Base-by-base conservation (phyloP, 106 monocot genomes). In the Agapanthus africanus region DNA sequence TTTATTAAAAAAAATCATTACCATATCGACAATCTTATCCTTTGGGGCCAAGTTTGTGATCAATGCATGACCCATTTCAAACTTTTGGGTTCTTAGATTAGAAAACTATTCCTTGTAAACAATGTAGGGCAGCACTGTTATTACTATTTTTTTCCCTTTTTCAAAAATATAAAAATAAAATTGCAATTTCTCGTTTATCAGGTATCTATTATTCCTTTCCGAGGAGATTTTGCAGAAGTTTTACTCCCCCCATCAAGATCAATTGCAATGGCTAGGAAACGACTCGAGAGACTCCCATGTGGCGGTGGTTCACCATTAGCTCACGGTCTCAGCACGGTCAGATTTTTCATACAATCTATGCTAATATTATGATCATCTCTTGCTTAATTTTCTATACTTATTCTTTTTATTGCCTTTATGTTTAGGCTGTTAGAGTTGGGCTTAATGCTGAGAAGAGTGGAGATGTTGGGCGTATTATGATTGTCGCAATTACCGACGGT, bases 381-480 rank as follows among this genome's bases (percentile, higher is more conserved):
- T 66, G 19, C 41, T 66, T n/a, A 35, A 69, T 10, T 57, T 64
- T 66, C 25, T 70, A 19, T 64, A 0, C 11, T 7, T 23, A 50
- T 51, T 71, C 19, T 67, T 6, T 14, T 28, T 16, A 22, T 51
- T 13, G 3, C 14, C 25, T 27, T 59, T 47, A 66, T 54, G 39
- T 67, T 21, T 71, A 99, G 99, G 99, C 99, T 66, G 99, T 99
- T 49, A 93, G 99, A 71, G 99, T 99, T 76, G 99, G 99, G n/a
- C 70, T 99, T 75, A 99, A 99, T 87, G 99, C 99, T 39, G 99
- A 99, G 63, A 99, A 99, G 67, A 99, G 99, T 85, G 93, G 99
- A 22, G 99, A 99, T 78, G 99, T 99, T 71, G 93, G 99, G 11
- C 99, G 93, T 52, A 71, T 99, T 62, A 93, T 99, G 99, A 90